A percentile compares a stretch with the other conserved stretches of the same genome.
Evolutionary conservation across 495 filamentous ascomycete genomes (phyloP).

Genomic region (Podospora sp.): DNA sequence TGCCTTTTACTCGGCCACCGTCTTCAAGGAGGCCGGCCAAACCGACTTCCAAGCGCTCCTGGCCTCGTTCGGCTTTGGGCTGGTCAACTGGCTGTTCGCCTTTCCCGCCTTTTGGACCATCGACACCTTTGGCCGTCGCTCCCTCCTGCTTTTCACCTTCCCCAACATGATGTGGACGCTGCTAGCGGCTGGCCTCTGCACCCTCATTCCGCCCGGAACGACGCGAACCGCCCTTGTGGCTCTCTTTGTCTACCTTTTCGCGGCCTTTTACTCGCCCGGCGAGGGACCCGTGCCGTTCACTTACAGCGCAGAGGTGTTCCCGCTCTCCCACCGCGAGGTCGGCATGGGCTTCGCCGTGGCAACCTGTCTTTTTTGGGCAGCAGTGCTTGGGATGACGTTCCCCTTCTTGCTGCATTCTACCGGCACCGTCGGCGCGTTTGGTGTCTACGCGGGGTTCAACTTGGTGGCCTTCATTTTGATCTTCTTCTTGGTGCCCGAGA

Average conservation of each 20-base stretch:
- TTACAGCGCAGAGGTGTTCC: constrained; percentile 79
- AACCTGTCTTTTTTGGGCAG: constrained; percentile 67
- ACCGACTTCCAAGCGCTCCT: constrained; percentile 61
- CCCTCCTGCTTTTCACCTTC: constrained; percentile 80
- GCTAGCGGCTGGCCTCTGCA: constrained; percentile 71
- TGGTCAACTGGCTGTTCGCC: constrained; percentile 83
- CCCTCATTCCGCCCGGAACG: constrained; percentile 53
- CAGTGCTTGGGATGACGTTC: constrained; percentile 66
- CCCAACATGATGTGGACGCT: constrained; percentile 83
- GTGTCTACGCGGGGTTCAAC: constrained; percentile 65
- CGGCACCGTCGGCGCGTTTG: constrained; percentile 58
- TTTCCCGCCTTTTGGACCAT: constrained; percentile 84
- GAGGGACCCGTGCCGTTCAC: constrained; percentile 84
- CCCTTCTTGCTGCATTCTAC: constrained; percentile 62
- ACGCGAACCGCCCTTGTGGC: constrained; percentile 67
- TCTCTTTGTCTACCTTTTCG: constrained; percentile 72
- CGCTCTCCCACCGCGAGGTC: constrained; percentile 70
- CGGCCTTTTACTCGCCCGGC: constrained; percentile 74
- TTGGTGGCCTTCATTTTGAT: constrained; percentile 65
- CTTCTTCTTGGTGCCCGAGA: constrained; percentile 69
- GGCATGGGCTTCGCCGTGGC: constrained; percentile 77
- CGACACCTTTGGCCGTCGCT: constrained; percentile 79
- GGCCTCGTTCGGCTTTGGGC: constrained; percentile 76
- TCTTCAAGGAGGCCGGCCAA: constrained; percentile 68
- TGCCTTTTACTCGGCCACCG: constrained; percentile 79